Conservation (phyloP, 129 eudicot genomes). For the Saposhnikovia divaricata region DNA sequence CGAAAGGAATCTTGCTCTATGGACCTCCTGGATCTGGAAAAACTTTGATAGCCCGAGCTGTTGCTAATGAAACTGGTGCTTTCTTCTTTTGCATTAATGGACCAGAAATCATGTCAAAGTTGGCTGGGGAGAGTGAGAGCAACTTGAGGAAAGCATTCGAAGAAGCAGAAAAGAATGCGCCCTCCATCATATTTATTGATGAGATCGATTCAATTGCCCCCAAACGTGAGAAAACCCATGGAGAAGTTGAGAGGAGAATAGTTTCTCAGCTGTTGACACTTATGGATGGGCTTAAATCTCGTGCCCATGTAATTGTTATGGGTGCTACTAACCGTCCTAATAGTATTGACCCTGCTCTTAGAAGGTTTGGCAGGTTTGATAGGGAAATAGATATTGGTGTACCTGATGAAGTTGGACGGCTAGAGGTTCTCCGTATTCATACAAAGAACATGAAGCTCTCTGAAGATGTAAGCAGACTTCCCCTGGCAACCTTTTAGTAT, state of each 20-base stretch:
- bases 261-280: conserved; percentile 91
- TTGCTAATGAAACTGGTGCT: conserved; percentile 95
- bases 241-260: conserved; percentile 94
- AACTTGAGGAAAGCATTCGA: conserved; percentile 91
- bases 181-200: conserved; percentile 79
- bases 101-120: conserved; percentile 91
- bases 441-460: conserved; percentile 96
- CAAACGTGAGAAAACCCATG: conserved; percentile 81
- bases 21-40: conserved; percentile 99
- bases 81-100: conserved; percentile 91
- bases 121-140: conserved; percentile 99
- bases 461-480: conserved; percentile 40
- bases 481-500: not conserved
- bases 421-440: conserved; percentile 89
- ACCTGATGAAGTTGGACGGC: conserved; percentile 91
- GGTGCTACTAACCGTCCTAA: conserved; percentile 98
- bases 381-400: conserved; percentile 94
- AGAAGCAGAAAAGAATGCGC: conserved; percentile 93
- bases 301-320: conserved; percentile 94
- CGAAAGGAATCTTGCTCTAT: conserved; percentile 81
- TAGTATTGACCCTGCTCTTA: conserved; percentile 91
- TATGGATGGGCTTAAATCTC: conserved; percentile 89
- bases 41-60: conserved; percentile 89
- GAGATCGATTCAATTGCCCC: conserved; percentile 98
- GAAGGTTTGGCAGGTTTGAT: conserved; percentile 93